These are phyloP conservation scores for Candida xyloterini DNA, from an alignment of 805 yeast species.

Conservation along the genomic window DNA sequence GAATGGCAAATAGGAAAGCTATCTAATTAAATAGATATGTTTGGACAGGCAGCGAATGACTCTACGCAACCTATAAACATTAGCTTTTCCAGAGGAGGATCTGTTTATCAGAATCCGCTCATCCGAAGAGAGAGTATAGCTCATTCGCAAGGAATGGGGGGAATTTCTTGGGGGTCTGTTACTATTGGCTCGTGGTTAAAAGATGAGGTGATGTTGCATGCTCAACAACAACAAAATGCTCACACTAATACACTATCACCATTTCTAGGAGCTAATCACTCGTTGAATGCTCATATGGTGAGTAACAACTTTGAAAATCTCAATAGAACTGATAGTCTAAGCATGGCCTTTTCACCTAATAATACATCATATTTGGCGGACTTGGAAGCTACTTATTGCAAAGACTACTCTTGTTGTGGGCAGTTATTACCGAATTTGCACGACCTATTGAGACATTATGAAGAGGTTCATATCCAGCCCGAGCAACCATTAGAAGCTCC, in stretches of 20 bases:
- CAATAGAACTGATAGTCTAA: conserved; percentile 27
- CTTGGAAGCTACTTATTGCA: conserved; percentile 92
- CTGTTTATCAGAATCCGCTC: conserved; percentile 42
- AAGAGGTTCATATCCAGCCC: conserved; percentile 83
- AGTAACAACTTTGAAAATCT: conserved; percentile 22
- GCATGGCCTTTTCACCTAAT: conserved; percentile 57
- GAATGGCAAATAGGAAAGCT: conserved; percentile 9
- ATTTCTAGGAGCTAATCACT: conserved; percentile 19
- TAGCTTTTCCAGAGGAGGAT: conserved; percentile 33
- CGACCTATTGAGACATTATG: conserved; percentile 90
- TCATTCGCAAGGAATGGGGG: conserved; percentile 97
- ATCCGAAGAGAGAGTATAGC: conserved; percentile 89
- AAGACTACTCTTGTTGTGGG: conserved; percentile 96
- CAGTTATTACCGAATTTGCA: conserved; percentile 87
- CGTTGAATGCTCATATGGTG: conserved; percentile 7
- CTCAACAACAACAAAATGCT: conserved; percentile 21
- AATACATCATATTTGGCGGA: conserved; percentile 83
- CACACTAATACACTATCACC: conserved; percentile 22
- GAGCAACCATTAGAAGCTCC: conserved; percentile 43
- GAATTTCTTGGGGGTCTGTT: conserved; percentile 94
- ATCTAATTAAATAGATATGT: conserved; percentile 16
- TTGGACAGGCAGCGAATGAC: conserved; percentile 30
- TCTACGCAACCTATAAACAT: conserved; percentile 39
- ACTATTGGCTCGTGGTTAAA: conserved; percentile 94
- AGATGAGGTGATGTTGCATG: conserved; percentile 76